Percentiles rank a stretch among this genome's conserved stretches.
Evolutionary conservation across 129 eudicot species (phyloP).

Genomic region (Gnaphalium uliginosum): DNA sequence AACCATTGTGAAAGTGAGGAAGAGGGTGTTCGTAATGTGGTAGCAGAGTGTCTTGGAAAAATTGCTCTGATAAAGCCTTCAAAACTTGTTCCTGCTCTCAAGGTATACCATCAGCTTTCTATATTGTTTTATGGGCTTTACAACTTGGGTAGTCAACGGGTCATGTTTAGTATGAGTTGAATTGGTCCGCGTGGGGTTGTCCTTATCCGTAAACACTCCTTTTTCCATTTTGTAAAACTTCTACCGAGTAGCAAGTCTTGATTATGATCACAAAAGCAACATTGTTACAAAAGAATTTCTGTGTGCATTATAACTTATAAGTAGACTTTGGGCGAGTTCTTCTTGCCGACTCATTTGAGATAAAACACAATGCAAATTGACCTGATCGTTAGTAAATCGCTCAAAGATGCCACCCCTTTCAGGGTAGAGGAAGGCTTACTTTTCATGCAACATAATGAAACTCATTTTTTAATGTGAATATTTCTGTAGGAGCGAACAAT

Average conservation of each 20-base stretch:
- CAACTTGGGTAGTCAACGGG: neutral
- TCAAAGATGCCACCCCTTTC: neutral
- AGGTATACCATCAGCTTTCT: slow-evolving; percentile 49
- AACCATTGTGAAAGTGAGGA: slow-evolving; percentile 99
- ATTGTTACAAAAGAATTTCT: neutral
- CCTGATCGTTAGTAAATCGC: neutral
- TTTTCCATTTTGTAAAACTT: neutral
- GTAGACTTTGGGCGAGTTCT: neutral
- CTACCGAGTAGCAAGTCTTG: neutral
- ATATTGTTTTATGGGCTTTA: slow-evolving; percentile 20
- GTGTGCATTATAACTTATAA: neutral
- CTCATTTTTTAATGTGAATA: slow-evolving; percentile 3
- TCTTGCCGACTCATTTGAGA: neutral
- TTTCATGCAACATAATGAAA: neutral
- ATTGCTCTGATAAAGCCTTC: slow-evolving; percentile 90
- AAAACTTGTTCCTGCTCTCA: slow-evolving; percentile 96
- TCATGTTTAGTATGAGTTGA: neutral
- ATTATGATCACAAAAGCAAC: neutral
- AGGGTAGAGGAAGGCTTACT: neutral
- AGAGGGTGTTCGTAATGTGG: slow-evolving; percentile 99
- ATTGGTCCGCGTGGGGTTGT: neutral
- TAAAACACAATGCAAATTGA: neutral
- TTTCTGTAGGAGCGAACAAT: slow-evolving; percentile 69
- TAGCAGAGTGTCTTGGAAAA: slow-evolving; percentile 97
- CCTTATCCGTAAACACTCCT: neutral